Conservation (phyloP, 495 filamentous ascomycete genomes). For the Trichocladium uniseriatum region DNA sequence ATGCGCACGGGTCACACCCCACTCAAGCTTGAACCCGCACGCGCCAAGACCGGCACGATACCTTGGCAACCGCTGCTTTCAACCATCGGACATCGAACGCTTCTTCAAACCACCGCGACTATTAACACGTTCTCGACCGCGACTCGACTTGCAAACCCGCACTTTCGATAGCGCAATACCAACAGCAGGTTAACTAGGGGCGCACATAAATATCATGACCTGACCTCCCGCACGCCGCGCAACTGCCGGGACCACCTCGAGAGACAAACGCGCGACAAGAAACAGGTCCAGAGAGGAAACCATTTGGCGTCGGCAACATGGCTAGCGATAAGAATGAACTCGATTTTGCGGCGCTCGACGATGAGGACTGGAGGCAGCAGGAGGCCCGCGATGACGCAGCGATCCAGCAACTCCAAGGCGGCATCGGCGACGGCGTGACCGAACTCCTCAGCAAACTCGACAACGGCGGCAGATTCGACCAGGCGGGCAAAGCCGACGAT, state of each 20-base stretch:
- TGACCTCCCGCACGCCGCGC: conserved; percentile 12
- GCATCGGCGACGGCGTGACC: conserved; percentile 6
- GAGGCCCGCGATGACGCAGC: conserved; percentile 20
- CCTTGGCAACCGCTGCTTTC: too few relatives aligned
- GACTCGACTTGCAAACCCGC: neutral
- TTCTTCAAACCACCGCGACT: too few relatives aligned
- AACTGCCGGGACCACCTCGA: conserved; percentile 17
- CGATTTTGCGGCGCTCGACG: conserved; percentile 14
- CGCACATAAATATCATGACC: conserved; percentile 15
- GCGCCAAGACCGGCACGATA: too few relatives aligned
- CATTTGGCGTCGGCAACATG: conserved; percentile 12
- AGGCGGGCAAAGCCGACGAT: conserved; percentile 35
- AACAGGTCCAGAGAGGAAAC: too few relatives aligned
- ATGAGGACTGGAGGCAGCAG: conserved; percentile 22
- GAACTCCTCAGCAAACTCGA: conserved; percentile 19
- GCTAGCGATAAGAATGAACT: conserved; percentile 13
- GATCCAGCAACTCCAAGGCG: conserved; percentile 15
- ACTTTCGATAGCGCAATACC: neutral
- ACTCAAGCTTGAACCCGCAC: too few relatives aligned
- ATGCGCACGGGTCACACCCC: too few relatives aligned
- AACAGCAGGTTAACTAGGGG: neutral
- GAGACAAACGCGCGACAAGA: conserved; percentile 7
- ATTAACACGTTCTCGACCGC: too few relatives aligned
- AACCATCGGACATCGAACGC: too few relatives aligned
- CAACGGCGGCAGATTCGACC: conserved; percentile 24